Evolutionary conservation across 768 basidiomycete species (phyloP), one percentile per base, ranked within the genome.

Genomic region (Leccinum uliginosum): DNA sequence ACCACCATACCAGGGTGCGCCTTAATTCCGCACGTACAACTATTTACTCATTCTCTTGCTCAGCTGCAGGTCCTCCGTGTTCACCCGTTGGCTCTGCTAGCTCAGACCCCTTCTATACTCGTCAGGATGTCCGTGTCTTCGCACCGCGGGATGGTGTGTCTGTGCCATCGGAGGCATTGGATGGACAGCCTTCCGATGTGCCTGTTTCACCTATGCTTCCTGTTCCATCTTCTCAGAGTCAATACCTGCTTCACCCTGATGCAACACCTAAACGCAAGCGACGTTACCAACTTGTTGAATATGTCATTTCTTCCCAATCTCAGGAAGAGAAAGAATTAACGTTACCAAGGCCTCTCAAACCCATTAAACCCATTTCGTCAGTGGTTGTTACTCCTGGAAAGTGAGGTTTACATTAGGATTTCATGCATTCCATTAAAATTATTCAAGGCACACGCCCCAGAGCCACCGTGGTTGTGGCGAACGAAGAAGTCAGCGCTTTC

Each of bases 181-280:
- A 57, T 50, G 43, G 40, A 14, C 62, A 47, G 50, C 21, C 49
- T 27, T 49, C 51, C 10, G 26, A 47, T 21, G 46, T 21, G 24
- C 58, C 45, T 48, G 26, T 50, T 30, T 34, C 59, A 24, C 53
- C 58, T 24, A 27, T 30, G 38, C 56, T 66, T 34, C 60, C 67
- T 12, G 46, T 72, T 11, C 56, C 63, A 9, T 72, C 71, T 14
- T 72, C 71, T 45, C 71, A 72, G 46, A 72, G 71, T 34, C 71
- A 72, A 61, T 72, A 72, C 50, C 69, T 72, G 32, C 68, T 72
- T 30, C 62, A 61, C 30, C 29, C 45, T 27, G 71, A 72, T 49
- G 65, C 67, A 17, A 72, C 71, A 12, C 71, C 71, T 10, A 73
- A 66, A 38, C 68, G 76, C 74, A 64, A 73, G 62, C 64, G 73